These are phyloP conservation scores for Caloboletus inedulis DNA, from an alignment of 1,284 basidiomycete genomes.

Conservation along the genomic window DNA sequence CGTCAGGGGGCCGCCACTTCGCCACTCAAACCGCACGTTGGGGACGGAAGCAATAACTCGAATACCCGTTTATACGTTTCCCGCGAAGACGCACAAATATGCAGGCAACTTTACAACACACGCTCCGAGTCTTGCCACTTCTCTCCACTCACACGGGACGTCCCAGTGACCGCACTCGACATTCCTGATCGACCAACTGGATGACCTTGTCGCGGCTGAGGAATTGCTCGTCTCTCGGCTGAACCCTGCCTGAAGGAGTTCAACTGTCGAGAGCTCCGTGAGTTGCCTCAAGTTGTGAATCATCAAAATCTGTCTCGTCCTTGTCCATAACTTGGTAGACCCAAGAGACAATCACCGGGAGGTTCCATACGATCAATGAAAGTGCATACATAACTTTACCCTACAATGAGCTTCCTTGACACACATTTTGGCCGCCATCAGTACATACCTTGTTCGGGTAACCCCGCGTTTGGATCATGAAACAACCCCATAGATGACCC, in stretches of 20 bases:
- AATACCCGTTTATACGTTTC: too few species aligned
- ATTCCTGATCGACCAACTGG: neutral
- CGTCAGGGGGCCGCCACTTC: too few species aligned
- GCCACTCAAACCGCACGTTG: too few species aligned
- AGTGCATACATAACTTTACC: constrained; percentile 8
- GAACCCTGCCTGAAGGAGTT: neutral
- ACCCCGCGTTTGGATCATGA: neutral
- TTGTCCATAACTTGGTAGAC: constrained; percentile 9
- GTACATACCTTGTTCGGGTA: neutral
- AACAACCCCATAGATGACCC: neutral
- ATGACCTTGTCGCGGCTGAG: constrained; percentile 1
- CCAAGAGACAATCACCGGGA: constrained; percentile 19
- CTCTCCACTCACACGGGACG: neutral
- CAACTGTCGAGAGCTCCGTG: neutral
- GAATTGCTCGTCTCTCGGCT: neutral
- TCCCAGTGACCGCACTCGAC: neutral
- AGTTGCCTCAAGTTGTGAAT: neutral
- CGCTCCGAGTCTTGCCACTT: neutral
- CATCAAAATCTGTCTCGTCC: neutral
- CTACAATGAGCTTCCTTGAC: neutral
- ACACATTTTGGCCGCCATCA: neutral
- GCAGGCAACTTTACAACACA: neutral
- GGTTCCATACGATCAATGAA: constrained; percentile 20
- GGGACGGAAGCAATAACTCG: too few species aligned
- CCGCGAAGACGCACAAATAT: too few species aligned